phyloP scores from a whole-genome alignment of 2,329 filamentous ascomycete genomes.

The Pseudogymnoascus pannorum region DNA sequence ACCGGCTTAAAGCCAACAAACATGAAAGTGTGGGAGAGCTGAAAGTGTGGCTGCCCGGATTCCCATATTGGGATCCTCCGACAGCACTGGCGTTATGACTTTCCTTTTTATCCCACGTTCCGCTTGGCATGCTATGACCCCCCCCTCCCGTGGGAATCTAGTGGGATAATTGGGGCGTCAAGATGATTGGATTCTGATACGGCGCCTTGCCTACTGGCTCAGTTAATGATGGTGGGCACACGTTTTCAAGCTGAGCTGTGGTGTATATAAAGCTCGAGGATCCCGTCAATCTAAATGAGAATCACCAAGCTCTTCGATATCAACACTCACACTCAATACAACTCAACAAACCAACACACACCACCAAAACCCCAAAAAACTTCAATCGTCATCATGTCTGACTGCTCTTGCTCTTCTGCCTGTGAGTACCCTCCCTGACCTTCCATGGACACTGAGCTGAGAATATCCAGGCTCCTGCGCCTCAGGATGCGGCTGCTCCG shows the following conservation, averaged over 20 bases:
- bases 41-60: not conserved
- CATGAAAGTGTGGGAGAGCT: not conserved
- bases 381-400: not conserved
- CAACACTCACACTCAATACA: conserved; percentile 2
- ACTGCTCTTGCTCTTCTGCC: not conserved
- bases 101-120: conserved; percentile 7
- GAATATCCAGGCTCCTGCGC: not conserved
- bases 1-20: not conserved
- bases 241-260: not conserved
- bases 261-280: not conserved
- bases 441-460: not conserved
- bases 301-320: not conserved
- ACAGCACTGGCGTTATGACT: not conserved
- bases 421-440: not conserved
- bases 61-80: not conserved
- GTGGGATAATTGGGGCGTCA: not conserved
- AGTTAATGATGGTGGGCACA: not conserved
- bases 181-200: not conserved
- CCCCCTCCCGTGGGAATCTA: not conserved
- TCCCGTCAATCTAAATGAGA: not conserved
- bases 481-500: not conserved
- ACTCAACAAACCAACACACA: conserved; percentile 2
- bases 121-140: not conserved
- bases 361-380: not conserved
- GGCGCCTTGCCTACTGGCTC: not conserved